phyloP scores from a whole-genome alignment of 805 yeast genomes.

The Candida ipomoeae region DNA sequence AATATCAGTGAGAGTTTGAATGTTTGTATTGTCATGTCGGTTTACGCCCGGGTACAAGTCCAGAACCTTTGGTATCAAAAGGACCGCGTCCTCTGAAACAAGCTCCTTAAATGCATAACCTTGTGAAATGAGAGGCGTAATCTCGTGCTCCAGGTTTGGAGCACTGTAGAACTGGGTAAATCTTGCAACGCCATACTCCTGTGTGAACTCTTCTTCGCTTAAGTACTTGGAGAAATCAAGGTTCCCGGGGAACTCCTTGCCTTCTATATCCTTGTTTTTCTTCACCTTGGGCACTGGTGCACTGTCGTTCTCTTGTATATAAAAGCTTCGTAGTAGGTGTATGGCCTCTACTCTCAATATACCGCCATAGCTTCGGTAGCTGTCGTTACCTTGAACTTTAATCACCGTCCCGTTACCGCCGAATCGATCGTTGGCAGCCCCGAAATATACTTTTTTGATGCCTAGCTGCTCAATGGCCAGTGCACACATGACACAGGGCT shows the following conservation, averaged over 20 bases:
- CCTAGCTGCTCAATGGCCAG: conserved; percentile 80
- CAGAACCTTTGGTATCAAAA: conserved; percentile 4
- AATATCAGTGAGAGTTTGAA: not conserved
- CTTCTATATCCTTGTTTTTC: conserved; percentile 58
- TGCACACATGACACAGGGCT: conserved; percentile 98
- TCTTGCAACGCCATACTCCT: conserved; percentile 45
- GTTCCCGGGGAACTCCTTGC: conserved; percentile 52
- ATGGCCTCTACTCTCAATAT: conserved; percentile 78
- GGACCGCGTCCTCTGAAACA: not conserved
- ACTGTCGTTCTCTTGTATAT: conserved; percentile 75
- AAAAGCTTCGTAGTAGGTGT: conserved; percentile 73
- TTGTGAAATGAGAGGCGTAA: conserved; percentile 9
- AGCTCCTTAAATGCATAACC: conserved; percentile 8
- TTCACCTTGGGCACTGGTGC: conserved; percentile 82
- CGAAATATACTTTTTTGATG: conserved; percentile 71
- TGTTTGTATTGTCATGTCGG: not conserved
- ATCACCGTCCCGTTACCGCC: conserved; percentile 95
- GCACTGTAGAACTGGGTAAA: conserved; percentile 6
- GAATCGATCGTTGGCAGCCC: conserved; percentile 92
- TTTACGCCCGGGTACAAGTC: conserved; percentile 6
- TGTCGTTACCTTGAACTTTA: conserved; percentile 33
- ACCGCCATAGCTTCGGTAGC: conserved; percentile 69
- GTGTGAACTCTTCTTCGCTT: conserved; percentile 45
- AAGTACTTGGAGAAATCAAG: conserved; percentile 56
- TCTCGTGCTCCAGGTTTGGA: conserved; percentile 7